Conservation (phyloP, 129 eudicot species). For the Artemisia argyi region DNA sequence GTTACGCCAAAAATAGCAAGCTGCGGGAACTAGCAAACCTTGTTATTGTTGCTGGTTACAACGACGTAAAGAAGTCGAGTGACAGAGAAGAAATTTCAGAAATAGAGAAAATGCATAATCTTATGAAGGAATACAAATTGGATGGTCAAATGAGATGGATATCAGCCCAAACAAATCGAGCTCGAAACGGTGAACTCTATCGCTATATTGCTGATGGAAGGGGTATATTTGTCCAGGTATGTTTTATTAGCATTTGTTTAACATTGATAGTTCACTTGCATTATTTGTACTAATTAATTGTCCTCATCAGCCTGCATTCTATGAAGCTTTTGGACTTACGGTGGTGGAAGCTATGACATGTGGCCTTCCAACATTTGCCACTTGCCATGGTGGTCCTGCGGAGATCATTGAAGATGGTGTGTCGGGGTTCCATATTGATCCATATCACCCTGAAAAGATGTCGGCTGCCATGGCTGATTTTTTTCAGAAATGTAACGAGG, state of each 20-base stretch:
- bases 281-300: not conserved
- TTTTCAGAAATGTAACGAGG: constrained; percentile 60
- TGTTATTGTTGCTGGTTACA: constrained; percentile 86
- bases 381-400: constrained; percentile 89
- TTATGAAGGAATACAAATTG: constrained; percentile 59
- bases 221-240: constrained; percentile 93
- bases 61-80: constrained; percentile 71
- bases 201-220: constrained; percentile 87
- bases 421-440: constrained; percentile 93
- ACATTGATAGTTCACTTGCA: not conserved
- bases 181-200: constrained; percentile 89
- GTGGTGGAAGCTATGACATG: constrained; percentile 97
- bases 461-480: constrained; percentile 61
- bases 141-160: constrained; percentile 91
- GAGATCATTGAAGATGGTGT: constrained; percentile 88
- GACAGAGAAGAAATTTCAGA: constrained; percentile 91
- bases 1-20: constrained; percentile 66
- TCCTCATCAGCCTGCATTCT: constrained; percentile 74
- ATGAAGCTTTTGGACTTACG: constrained; percentile 98
- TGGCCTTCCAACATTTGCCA: constrained; percentile 98
- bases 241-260: not conserved
- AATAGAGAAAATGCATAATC: constrained; percentile 90
- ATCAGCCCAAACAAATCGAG: constrained; percentile 79
- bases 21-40: constrained; percentile 78
- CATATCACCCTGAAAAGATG: constrained; percentile 85